Conservation (phyloP, 139 green algal genomes). For the Pedinophyceae sp. region DNA sequence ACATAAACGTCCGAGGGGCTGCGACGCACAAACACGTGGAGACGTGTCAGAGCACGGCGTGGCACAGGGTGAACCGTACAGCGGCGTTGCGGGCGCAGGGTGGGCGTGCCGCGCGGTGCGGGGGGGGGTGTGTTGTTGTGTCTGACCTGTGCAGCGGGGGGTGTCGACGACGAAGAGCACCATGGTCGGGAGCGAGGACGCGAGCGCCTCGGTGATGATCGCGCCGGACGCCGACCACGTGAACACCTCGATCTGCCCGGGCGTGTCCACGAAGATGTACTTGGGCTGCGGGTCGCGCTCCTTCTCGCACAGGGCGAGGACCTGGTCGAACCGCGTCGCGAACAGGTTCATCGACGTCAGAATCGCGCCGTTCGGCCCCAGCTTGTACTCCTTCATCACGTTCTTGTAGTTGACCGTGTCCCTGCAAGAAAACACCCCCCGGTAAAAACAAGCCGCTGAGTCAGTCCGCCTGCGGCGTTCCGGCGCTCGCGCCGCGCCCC, state of each 20-base stretch:
- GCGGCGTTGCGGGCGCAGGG: no score
- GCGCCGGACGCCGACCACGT: conserved; percentile 82
- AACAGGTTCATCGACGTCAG: conserved; percentile 95
- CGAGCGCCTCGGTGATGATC: conserved; percentile 89
- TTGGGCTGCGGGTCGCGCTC: conserved; percentile 50
- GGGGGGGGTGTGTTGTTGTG: neutral
- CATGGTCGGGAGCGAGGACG: conserved; percentile 69
- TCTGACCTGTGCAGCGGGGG: conserved; percentile 46
- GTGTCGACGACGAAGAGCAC: conserved; percentile 90
- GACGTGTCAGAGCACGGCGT: no score
- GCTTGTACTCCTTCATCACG: conserved; percentile 92
- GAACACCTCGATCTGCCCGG: conserved; percentile 99
- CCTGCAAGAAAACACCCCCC: no score
- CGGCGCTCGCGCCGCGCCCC: no score
- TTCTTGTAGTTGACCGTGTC: conserved; percentile 84
- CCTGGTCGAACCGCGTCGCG: conserved; percentile 94
- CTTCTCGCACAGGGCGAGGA: conserved; percentile 65
- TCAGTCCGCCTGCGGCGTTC: no score
- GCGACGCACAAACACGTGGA: no score
- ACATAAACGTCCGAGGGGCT: conserved; percentile 87
- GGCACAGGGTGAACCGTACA: no score
- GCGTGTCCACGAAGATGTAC: conserved; percentile 85
- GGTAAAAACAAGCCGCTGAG: no score
- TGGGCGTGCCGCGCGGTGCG: conserved; percentile 7
- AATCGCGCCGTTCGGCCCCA: conserved; percentile 94